Evolutionary conservation across 2,329 filamentous ascomycete species (phyloP), one percentile per base, ranked within the genome.

Genomic region (Beauveria scarabaeidicola): DNA sequence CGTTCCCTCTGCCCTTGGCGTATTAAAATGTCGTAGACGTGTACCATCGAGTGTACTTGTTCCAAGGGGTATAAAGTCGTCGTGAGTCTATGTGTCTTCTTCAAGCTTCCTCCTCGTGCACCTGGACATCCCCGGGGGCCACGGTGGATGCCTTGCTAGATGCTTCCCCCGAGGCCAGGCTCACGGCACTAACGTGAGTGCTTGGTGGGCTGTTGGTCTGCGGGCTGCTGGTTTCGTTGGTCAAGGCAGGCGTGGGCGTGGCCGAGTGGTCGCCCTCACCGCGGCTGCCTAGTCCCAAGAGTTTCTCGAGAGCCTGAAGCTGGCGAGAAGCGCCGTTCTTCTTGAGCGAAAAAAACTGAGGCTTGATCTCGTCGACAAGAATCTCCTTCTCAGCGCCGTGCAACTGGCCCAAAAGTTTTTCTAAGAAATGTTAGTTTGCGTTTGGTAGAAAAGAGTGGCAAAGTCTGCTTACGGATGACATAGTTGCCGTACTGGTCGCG

Each of bases 401-500:
- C 3, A 91, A 77, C 64, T 82, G 76, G 8, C 75, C 78, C 38
- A 96, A 78, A 5, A 97, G 80, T 75, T 92, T 96, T 75, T 97
- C 91, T 95, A 69, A 36, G 23, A 17, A 23, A 17, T 17, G 61
- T 68, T 62, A 68, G 65, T 47, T 40, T 5, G 40, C 21, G 46
- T 17, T 13, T n/a, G 23, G n/a, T 21, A 52, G 47, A 11, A 23
- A n/a, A 27, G 85, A 15, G 11, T 36, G 23, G 41, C 17, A 11
- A 32, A 17, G 23, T 3, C 9, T 13, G 72, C 91, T 85, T 84
- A 96, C 91, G 93, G 63, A 97, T 88, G 6, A 97, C 93, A 70
- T 97, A 99, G 72, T 99, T 99, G 62, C 90, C 94, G 71, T 87
- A 97, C 64, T 90, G 88, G 70, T 99, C 93, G 64, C 87, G 89